Conservation (phyloP, 306 rosid genomes). For the Casuarina glauca region DNA sequence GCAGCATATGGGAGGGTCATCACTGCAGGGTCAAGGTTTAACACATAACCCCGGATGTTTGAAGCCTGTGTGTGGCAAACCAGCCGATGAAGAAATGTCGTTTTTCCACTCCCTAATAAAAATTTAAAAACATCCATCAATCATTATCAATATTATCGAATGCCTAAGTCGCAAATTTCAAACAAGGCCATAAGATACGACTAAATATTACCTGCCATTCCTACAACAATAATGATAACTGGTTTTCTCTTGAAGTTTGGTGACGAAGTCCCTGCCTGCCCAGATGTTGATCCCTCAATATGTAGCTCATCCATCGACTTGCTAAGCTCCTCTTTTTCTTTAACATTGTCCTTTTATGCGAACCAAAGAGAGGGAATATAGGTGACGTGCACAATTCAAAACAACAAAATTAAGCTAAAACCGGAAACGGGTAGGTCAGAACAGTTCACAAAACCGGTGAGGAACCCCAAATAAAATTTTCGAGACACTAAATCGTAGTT, state of each 20-base stretch:
- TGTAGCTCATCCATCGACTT: conserved; percentile 60
- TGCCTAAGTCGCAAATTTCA: not conserved
- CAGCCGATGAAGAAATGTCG: conserved; percentile 76
- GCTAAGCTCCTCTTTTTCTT: conserved; percentile 55
- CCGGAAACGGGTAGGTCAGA: not conserved
- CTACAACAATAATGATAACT: conserved; percentile 76
- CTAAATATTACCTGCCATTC: conserved; percentile 75
- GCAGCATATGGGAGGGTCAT: conserved; percentile 77
- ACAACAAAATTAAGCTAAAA: conserved; percentile 1
- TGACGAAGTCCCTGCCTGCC: conserved; percentile 37
- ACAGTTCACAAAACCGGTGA: not conserved
- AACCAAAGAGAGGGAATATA: conserved; percentile 16
- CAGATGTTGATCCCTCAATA: conserved; percentile 65
- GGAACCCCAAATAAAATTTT: not conserved
- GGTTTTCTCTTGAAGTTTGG: conserved; percentile 71
- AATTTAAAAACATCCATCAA: conserved; percentile 17
- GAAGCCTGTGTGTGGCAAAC: conserved; percentile 65
- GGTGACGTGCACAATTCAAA: not conserved
- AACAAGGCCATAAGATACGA: not conserved
- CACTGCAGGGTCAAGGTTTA: conserved; percentile 96
- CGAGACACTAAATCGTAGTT: not conserved
- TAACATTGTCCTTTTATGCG: conserved; percentile 44
- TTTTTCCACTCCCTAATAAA: conserved; percentile 85
- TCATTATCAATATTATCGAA: not conserved
- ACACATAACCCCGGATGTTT: conserved; percentile 63